These are phyloP conservation scores for Sesbania bispinosa DNA, from an alignment of 306 rosid genomes.

Conservation along the genomic window DNA sequence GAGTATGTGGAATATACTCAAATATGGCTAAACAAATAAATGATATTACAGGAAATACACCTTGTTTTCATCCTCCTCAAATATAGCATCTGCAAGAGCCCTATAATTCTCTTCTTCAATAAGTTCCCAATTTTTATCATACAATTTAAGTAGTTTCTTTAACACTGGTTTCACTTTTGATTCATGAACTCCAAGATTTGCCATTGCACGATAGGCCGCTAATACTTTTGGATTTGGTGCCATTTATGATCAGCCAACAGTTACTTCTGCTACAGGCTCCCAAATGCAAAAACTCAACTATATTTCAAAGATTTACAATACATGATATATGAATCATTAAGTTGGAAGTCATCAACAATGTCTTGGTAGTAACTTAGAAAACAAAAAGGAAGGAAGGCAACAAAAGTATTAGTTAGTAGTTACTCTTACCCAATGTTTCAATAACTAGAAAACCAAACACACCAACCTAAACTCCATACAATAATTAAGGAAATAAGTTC, in stretches of 20 bases:
- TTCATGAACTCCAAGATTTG: conserved; percentile 58
- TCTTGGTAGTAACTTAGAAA: background rate
- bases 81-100: conserved; percentile 83
- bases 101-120: conserved; percentile 91
- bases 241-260: conserved; percentile 44
- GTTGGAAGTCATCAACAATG: background rate
- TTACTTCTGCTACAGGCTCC: conserved; percentile 14
- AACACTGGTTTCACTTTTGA: conserved; percentile 69
- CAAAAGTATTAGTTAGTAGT: background rate
- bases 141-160: conserved; percentile 65
- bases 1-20: conserved; percentile 7
- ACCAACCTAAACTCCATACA: background rate
- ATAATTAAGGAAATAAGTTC: background rate
- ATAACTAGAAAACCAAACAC: background rate
- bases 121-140: conserved; percentile 81
- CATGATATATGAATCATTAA: background rate
- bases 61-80: conserved; percentile 70
- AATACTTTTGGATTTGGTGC: conserved; percentile 62
- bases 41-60: conserved; percentile 24
- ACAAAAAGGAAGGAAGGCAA: background rate
- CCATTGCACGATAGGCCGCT: conserved; percentile 74
- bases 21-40: background rate
- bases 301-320: conserved; percentile 13
- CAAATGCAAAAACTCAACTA: conserved; percentile 15
- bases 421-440: background rate